A percentile compares a stretch with the other conserved stretches of the same genome.
Evolutionary conservation across 805 yeast genomes (phyloP).

Genomic region (Tetrapisispora iriomotensis): DNA sequence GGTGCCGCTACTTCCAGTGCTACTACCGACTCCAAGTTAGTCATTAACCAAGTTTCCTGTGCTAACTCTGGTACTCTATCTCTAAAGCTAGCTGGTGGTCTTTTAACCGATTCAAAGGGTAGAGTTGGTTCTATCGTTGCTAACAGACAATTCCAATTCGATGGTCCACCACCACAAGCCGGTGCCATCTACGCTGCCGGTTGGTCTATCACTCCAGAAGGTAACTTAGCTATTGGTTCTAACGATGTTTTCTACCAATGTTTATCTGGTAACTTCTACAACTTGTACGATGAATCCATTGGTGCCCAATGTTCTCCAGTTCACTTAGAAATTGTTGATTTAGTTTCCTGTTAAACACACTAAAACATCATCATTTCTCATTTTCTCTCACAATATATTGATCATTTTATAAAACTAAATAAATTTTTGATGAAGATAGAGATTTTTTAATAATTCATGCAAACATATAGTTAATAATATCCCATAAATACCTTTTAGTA

Average conservation of each 20-base stretch:
- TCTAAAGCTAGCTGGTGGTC: slow-evolving; percentile 39
- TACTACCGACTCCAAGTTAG: slow-evolving; percentile 16
- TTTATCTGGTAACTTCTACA: slow-evolving; percentile 56
- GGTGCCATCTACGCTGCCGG: slow-evolving; percentile 57
- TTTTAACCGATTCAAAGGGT: slow-evolving; percentile 45
- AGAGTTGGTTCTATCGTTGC: slow-evolving; percentile 66
- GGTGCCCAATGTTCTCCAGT: slow-evolving; percentile 51
- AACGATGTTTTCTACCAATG: slow-evolving; percentile 54
- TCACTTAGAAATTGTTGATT: slow-evolving; percentile 40
- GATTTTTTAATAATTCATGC: not conserved
- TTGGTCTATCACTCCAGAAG: slow-evolving; percentile 47
- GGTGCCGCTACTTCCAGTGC: slow-evolving; percentile 16
- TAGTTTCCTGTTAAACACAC: slow-evolving; percentile 37
- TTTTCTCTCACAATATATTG: not conserved
- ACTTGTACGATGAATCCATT: slow-evolving; percentile 48
- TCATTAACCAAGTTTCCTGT: slow-evolving; percentile 17
- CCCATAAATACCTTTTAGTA: not conserved
- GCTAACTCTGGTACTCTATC: slow-evolving; percentile 34
- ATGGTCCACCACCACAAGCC: slow-evolving; percentile 72
- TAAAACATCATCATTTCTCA: not conserved
- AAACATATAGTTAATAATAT: not conserved
- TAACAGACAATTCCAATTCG: slow-evolving; percentile 69
- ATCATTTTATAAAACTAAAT: slow-evolving; percentile 1
- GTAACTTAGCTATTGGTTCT: slow-evolving; percentile 50
- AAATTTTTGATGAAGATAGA: slow-evolving; percentile 1